phyloP scores from a whole-genome alignment of 176 grass and related monocot species.

The Oryza nivara region DNA sequence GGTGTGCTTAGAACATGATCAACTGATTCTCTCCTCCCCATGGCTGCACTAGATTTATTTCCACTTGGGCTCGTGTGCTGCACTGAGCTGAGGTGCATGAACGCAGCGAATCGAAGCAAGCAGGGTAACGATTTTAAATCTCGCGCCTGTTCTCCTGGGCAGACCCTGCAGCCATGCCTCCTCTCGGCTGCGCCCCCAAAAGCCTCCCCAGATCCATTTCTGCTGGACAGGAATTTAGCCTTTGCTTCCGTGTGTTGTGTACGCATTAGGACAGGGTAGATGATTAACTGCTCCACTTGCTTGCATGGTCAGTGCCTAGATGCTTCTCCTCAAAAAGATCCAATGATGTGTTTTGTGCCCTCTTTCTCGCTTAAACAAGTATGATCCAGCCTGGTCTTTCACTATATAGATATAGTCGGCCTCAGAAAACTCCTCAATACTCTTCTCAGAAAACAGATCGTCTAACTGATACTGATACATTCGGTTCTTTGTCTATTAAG shows the following conservation, averaged over 20 bases:
- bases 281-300: constrained; percentile 39
- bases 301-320: constrained; percentile 4
- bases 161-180: not conserved
- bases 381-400: constrained; percentile 46
- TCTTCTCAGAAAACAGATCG: not conserved
- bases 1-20: constrained; percentile 18
- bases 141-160: constrained; percentile 14
- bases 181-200: constrained; percentile 3
- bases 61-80: constrained; percentile 34
- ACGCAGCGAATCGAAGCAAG: constrained; percentile 1
- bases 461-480: not conserved
- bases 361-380: constrained; percentile 8
- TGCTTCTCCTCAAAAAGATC: constrained; percentile 35
- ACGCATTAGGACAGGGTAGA: constrained; percentile 40
- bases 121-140: constrained; percentile 10
- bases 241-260: constrained; percentile 38
- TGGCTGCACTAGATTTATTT: constrained; percentile 34
- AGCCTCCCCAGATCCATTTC: not conserved
- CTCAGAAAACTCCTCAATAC: not conserved
- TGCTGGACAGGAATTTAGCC: constrained; percentile 43
- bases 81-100: constrained; percentile 40
- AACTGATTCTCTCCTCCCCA: constrained; percentile 23
- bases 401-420: constrained; percentile 19
- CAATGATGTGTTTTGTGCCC: constrained; percentile 27
- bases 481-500: not conserved